Evolutionary conservation across 1,284 basidiomycete genomes (phyloP), one percentile per base, ranked within the genome.

Genomic region (Trametes versicolor): DNA sequence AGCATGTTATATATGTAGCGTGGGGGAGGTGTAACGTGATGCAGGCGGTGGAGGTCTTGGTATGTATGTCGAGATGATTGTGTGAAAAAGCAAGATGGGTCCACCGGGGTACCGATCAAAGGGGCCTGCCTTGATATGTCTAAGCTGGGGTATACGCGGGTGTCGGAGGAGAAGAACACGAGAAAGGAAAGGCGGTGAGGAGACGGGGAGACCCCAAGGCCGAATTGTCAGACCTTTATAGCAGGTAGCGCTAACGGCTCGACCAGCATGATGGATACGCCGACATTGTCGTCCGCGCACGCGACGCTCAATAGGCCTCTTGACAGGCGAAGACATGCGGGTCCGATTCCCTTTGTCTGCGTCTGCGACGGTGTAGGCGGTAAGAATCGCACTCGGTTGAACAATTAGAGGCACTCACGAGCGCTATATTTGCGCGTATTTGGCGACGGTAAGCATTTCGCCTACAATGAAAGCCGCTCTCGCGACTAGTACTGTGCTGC

Each of bases 41-140:
- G 50, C 10, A 9, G n/a, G 29, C 21, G 60, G 55, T 45, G 48
- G 65, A 37, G 55, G 51, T 47, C 36, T 50, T 57, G 66, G 60
- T 60, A 36, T 56, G 60, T 60, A 36, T 56, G 67, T 64, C 58
- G 32, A 62, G 65, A 70, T 66, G 63, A 62, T 60, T 61, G 63
- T 62, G 60, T 54, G 52, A 56, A 64, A 65, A 67, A 71, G 19
- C 65, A 69, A 70, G 62, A 65, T 57, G 55, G 66, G 71, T 72
- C 76, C 75, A 71, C 77, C 74, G 68, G 76, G 76, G 77, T 73
- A 68, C 71, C 70, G 52, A 63, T 65, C 54, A 39, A 56, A 74
- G 78, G 73, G 78, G 73, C 76, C 77, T 72, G 79, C 78, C 75
- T 79, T 77, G 58, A 65, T 66, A 71, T 72, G 64, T 70, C 65